Conservation (phyloP, 2,329 filamentous ascomycete genomes). For the Xylaria sp. region DNA sequence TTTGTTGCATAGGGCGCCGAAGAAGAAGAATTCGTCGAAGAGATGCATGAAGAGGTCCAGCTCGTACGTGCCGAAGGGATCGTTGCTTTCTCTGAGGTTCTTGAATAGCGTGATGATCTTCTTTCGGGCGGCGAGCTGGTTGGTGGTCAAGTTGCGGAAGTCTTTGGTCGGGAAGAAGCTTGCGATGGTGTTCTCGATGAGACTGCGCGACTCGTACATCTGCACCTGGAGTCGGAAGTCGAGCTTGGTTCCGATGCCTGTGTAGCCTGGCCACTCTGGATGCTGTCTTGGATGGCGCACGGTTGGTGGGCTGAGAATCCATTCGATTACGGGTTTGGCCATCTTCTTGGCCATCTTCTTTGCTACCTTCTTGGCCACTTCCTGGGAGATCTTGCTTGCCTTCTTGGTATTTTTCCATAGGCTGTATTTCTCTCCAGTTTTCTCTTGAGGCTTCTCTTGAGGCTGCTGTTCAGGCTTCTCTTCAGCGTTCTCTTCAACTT, state of each 20-base stretch:
- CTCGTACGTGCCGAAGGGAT: background rate
- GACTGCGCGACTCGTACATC: background rate
- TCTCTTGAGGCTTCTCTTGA: too few relatives aligned
- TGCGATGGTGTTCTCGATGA: constrained; percentile 17
- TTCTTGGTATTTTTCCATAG: background rate
- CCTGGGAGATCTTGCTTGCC: background rate
- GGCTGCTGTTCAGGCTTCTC: too few relatives aligned
- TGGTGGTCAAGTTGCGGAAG: constrained; percentile 14
- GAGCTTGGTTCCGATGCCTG: background rate
- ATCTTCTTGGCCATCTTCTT: background rate
- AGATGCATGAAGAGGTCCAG: background rate
- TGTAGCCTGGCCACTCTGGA: constrained; percentile 18
- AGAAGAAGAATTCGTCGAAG: constrained; percentile 29
- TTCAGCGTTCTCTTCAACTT: too few relatives aligned
- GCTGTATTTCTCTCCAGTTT: background rate
- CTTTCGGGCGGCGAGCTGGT: background rate
- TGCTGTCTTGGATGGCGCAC: constrained; percentile 3
- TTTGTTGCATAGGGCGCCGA: constrained; percentile 4
- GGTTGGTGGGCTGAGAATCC: background rate
- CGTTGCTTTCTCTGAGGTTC: background rate
- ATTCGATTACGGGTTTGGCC: background rate
- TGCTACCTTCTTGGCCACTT: background rate
- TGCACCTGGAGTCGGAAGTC: background rate
- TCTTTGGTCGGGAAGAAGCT: background rate
- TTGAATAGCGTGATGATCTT: background rate